Conservation (phyloP, 805 yeast genomes). For the Cyberlindnera americana region DNA sequence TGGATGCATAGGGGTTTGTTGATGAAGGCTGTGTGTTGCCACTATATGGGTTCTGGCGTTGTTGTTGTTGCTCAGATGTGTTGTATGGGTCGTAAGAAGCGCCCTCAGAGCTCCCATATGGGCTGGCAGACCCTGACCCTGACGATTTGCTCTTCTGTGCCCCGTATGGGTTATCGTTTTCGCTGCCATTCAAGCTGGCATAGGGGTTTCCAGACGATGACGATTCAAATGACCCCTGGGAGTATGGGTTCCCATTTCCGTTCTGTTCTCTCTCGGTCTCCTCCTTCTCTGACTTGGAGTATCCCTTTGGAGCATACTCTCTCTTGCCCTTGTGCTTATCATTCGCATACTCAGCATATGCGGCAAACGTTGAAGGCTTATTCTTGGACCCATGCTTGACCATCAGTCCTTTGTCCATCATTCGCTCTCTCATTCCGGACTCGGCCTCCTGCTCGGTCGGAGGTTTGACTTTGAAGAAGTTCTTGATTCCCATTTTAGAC, state of each 20-base stretch:
- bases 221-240: constrained; percentile 2
- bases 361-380: constrained; percentile 41
- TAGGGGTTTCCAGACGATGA: constrained; percentile 16
- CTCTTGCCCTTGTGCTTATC: constrained; percentile 33
- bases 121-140: constrained; percentile 1
- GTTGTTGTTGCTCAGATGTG: constrained; percentile 3
- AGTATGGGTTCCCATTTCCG: constrained; percentile 3
- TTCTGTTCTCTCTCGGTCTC: constrained; percentile 12
- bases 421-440: constrained; percentile 37
- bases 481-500: constrained; percentile 54
- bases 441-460: constrained; percentile 43
- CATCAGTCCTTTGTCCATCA: constrained; percentile 41
- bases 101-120: constrained; percentile 4
- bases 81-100: background rate
- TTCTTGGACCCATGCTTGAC: constrained; percentile 32
- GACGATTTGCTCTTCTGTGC: background rate
- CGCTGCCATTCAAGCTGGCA: constrained; percentile 6
- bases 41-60: background rate
- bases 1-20: constrained; percentile 2
- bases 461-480: constrained; percentile 41
- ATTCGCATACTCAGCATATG: constrained; percentile 45
- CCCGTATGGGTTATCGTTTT: constrained; percentile 9
- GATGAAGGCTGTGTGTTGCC: background rate
- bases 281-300: constrained; percentile 28
- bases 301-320: constrained; percentile 39